phyloP scores from a whole-genome alignment of 2,329 filamentous ascomycete species.

The Juglanconis oblonga region DNA sequence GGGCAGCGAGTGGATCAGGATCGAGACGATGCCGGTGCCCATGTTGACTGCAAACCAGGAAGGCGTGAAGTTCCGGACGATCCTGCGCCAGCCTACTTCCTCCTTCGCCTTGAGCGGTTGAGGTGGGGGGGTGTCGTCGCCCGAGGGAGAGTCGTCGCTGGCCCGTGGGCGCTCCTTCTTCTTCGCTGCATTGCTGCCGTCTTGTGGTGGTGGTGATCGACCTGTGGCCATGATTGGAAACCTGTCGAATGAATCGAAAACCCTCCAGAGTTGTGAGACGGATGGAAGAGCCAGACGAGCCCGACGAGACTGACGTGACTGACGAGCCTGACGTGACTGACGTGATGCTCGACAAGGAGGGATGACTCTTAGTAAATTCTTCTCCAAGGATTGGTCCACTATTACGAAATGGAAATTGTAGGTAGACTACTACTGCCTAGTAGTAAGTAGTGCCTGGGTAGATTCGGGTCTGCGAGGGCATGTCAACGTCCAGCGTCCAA shows the following conservation, averaged over 20 bases:
- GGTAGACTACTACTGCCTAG: background rate
- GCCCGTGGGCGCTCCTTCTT: background rate
- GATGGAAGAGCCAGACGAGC: background rate
- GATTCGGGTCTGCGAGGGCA: background rate
- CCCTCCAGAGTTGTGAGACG: background rate
- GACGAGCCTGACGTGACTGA: background rate
- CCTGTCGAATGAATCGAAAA: background rate
- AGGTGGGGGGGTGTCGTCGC: background rate
- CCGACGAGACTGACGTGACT: background rate
- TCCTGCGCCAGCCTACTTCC: conserved; percentile 29
- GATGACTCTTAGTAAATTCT: background rate
- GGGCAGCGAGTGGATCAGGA: conserved; percentile 56
- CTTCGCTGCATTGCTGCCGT: background rate
- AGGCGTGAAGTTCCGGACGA: conserved; percentile 43
- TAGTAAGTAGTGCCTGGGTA: background rate
- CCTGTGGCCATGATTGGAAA: background rate
- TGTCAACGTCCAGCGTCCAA: background rate
- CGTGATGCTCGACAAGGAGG: background rate
- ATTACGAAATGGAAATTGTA: background rate
- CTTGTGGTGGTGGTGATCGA: background rate
- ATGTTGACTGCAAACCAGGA: conserved; percentile 55
- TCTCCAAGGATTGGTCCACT: background rate
- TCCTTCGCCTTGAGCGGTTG: conserved; percentile 10
- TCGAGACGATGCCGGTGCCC: conserved; percentile 62
- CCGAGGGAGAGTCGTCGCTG: background rate